Evolutionary conservation across 2,329 filamentous ascomycete species (phyloP).

Genomic region (Sphaceloma murrayae): DNA sequence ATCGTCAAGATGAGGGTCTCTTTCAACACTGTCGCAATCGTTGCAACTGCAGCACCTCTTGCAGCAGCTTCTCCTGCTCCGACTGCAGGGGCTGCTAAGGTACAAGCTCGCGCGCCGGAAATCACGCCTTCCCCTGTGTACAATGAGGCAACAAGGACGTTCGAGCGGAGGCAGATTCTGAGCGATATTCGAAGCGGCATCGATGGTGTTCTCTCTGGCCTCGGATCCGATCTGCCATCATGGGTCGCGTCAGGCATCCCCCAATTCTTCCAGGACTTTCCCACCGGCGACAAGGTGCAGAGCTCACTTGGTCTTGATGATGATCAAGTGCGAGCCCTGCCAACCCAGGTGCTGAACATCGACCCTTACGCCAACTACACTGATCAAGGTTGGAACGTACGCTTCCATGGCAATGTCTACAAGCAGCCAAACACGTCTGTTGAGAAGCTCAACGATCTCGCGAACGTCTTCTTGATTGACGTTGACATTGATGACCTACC

Average conservation of each 20-base stretch:
- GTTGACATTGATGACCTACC: conserved; percentile 52
- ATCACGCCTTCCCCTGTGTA: conserved; percentile 41
- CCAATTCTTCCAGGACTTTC: conserved; percentile 58
- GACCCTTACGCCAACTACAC: conserved; percentile 66
- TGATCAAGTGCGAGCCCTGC: conserved; percentile 49
- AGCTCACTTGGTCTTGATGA: conserved; percentile 53
- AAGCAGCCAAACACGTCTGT: conserved; percentile 62
- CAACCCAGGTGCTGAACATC: conserved; percentile 62
- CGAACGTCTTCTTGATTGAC: conserved; percentile 60
- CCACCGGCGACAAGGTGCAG: conserved; percentile 48
- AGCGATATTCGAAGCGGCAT: conserved; percentile 39
- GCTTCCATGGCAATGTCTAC: conserved; percentile 72
- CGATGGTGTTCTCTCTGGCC: conserved; percentile 34
- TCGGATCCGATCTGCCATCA: conserved; percentile 49
- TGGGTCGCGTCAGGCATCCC: conserved; percentile 55
- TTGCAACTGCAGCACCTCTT: conserved; percentile 24
- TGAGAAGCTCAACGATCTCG: conserved; percentile 56
- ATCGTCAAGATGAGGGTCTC: not conserved
- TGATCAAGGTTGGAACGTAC: conserved; percentile 63
- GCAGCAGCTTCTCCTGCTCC: conserved; percentile 22
- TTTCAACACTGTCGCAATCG: conserved; percentile 18
- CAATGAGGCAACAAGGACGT: conserved; percentile 34
- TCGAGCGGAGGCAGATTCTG: conserved; percentile 42
- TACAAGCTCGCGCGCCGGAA: conserved; percentile 32
- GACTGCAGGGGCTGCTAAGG: conserved; percentile 17